phyloP scores from a whole-genome alignment of 1,139 yeast genomes.

The Blastobotrys malaysiensis region DNA sequence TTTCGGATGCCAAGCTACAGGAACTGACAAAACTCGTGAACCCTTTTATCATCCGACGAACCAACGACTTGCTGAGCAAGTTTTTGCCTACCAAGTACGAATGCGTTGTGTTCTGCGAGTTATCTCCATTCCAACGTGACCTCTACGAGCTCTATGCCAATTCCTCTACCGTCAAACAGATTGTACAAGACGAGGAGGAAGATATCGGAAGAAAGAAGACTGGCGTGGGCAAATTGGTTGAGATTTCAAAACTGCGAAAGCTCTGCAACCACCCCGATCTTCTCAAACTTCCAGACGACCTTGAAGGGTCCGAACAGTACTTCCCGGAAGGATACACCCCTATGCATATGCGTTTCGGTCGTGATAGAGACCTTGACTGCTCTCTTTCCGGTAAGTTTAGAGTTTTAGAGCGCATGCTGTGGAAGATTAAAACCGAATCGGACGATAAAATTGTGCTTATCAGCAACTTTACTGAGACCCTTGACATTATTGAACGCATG shows the following conservation, averaged over 20 bases:
- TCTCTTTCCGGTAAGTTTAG: constrained; percentile 54
- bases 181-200: constrained; percentile 34
- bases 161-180: constrained; percentile 69
- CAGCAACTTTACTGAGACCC: constrained; percentile 89
- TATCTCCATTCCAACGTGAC: constrained; percentile 70
- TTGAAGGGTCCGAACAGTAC: constrained; percentile 58
- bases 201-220: constrained; percentile 1
- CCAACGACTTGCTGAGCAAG: constrained; percentile 90
- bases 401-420: constrained; percentile 63
- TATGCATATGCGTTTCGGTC: constrained; percentile 40
- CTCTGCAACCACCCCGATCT: constrained; percentile 92
- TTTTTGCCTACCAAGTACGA: constrained; percentile 94
- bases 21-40: constrained; percentile 77
- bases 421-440: constrained; percentile 69
- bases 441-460: constrained; percentile 91
- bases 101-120: constrained; percentile 84
- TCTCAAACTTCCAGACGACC: constrained; percentile 66
- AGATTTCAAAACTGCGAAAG: constrained; percentile 83
- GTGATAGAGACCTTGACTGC: constrained; percentile 60
- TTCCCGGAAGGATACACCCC: constrained; percentile 72
- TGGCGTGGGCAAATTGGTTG: constrained; percentile 47
- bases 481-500: constrained; percentile 82
- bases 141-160: constrained; percentile 72
- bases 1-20: constrained; percentile 65
- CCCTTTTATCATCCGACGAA: constrained; percentile 86